Conservation (phyloP, 2,329 filamentous ascomycete genomes). For the Ascochyta fabae region DNA sequence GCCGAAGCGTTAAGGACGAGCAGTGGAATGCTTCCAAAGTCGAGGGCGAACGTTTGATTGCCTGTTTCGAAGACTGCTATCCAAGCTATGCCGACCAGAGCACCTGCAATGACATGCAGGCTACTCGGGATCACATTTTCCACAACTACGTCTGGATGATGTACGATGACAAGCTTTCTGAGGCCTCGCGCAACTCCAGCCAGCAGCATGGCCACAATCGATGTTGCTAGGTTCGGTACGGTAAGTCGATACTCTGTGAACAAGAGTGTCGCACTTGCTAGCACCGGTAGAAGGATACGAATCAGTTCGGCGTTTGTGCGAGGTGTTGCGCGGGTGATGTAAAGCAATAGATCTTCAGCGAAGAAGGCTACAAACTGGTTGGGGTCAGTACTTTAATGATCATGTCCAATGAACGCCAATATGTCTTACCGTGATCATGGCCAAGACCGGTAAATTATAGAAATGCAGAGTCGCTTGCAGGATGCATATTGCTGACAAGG, state of each 20-base stretch:
- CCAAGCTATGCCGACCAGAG: constrained; percentile 16
- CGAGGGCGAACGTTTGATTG: constrained; percentile 14
- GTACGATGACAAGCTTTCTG: constrained; percentile 12
- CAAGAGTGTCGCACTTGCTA: constrained; percentile 28
- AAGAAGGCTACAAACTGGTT: constrained; percentile 26
- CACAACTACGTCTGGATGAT: constrained; percentile 11
- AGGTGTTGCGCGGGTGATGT: constrained; percentile 10
- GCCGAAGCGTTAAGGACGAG: constrained; percentile 21
- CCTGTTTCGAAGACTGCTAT: constrained; percentile 2
- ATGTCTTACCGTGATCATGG: constrained; percentile 38
- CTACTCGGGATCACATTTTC: background rate
- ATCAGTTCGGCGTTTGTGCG: constrained; percentile 20
- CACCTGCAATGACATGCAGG: constrained; percentile 8
- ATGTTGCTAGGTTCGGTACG: constrained; percentile 27
- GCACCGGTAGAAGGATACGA: constrained; percentile 20
- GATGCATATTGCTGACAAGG: constrained; percentile 31
- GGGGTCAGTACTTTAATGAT: background rate
- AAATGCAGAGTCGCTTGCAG: constrained; percentile 42
- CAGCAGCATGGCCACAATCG: constrained; percentile 32
- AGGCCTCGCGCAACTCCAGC: constrained; percentile 27
- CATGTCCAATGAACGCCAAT: background rate
- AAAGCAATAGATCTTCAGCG: constrained; percentile 21
- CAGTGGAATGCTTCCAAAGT: constrained; percentile 15
- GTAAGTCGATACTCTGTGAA: constrained; percentile 38
- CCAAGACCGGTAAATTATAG: constrained; percentile 38